Conservation (phyloP, 768 basidiomycete genomes). For the Mycena alexandri region DNA sequence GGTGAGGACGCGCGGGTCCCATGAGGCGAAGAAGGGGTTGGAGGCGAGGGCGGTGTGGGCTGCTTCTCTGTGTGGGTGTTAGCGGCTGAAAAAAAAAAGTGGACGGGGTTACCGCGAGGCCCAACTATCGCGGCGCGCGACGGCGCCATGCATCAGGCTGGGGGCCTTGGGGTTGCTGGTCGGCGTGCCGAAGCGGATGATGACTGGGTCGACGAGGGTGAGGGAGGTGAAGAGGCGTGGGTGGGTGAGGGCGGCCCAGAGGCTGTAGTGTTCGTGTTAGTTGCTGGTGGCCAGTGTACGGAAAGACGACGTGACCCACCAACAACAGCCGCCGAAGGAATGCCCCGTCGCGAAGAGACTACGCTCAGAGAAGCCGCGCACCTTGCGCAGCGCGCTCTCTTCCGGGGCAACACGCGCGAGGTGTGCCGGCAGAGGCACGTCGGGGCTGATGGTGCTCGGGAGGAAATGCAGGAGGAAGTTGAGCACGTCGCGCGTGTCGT, state of each 20-base stretch:
- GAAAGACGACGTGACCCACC: conserved; percentile 59
- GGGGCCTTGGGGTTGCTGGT: conserved; percentile 32
- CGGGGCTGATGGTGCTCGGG: conserved; percentile 54
- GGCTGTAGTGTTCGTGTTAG: conserved; percentile 48
- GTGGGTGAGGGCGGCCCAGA: conserved; percentile 72
- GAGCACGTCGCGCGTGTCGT: conserved; percentile 82
- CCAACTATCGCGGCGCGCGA: conserved; percentile 76
- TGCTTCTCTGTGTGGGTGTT: conserved; percentile 61
- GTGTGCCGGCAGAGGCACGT: conserved; percentile 60
- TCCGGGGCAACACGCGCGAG: conserved; percentile 61
- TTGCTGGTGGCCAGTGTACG: background rate
- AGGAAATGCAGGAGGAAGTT: conserved; percentile 81
- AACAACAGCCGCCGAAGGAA: conserved; percentile 85
- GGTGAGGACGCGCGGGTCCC: conserved; percentile 75
- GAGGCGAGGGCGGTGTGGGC: conserved; percentile 63
- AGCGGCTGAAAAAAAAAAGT: background rate
- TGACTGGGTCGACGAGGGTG: conserved; percentile 85
- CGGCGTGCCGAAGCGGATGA: conserved; percentile 51
- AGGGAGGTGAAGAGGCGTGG: conserved; percentile 80
- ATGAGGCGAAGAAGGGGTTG: conserved; percentile 76
- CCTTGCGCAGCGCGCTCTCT: conserved; percentile 57
- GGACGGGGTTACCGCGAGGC: conserved; percentile 58
- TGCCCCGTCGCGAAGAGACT: conserved; percentile 83
- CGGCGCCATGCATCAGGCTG: conserved; percentile 56
- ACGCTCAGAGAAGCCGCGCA: conserved; percentile 63